Base-by-base conservation (phyloP, 192 early-diverging fungal genomes). In the Podila minutissima region DNA sequence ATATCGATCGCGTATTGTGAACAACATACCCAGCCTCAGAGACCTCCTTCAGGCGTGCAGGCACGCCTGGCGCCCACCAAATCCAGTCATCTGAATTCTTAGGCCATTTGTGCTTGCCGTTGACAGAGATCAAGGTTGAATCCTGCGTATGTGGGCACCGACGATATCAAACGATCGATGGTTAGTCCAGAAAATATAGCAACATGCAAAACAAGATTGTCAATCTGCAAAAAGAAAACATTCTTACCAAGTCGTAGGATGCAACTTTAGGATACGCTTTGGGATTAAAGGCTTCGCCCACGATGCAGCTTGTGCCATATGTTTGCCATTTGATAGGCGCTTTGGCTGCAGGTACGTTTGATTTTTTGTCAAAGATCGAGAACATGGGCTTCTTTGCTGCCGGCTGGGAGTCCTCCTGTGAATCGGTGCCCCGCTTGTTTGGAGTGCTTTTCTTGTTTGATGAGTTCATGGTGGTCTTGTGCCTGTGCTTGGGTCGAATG, bases 61-160 rank as follows among this genome's bases (percentile, higher is more conserved):
- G 93, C 11, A 96, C 87, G 2, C 72, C 66, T 0, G 87, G 57
- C 65, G 88, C 67, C 82, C 89, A 88, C 77, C 92, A 96, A 32
- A 77, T 77, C 96, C 96, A 99, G 85, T 97, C 97, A 64, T 92
- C 78, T 7, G 86, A 83, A 60, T 91, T 79, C 71, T 93, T 94
- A 15, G 95, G 78, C 72, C 84, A 88, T 15, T 82, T 83, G 61
- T 88, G 83, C 26, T 74, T 87, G 28, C 94, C 91, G 48, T 91
- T 91, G 20, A 90, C 87, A 8, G 58, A 66, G 29, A 95, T 89
- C n/a, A 97, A 74, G 4, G 96, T 97, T 10, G 72, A 74, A 83
- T 99, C 96, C 81, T 91, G 33, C 13, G 22, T 29, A 53, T 19
- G 28, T 62, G 1, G 4, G 19, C 19, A 32, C 20, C 33, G 17